phyloP scores from a whole-genome alignment of 495 filamentous ascomycete genomes.

The Rusavskia elegans region DNA sequence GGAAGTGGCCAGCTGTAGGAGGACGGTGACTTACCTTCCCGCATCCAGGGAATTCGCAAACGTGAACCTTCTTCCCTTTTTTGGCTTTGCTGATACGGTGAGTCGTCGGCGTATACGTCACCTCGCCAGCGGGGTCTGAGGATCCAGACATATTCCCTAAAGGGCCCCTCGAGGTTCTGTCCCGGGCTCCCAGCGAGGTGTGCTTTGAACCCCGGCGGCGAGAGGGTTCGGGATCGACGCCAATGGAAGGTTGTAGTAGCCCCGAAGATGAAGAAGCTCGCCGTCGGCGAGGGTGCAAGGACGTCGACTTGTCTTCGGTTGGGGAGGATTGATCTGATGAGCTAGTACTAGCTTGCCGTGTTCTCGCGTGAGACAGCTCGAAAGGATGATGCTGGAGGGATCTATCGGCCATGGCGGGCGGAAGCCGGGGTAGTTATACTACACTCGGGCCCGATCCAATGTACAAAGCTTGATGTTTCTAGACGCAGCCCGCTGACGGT shows the following conservation, averaged over 20 bases:
- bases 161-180: not conserved
- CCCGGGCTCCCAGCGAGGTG: not conserved
- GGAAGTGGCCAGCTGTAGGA: not conserved
- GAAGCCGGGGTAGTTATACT: not conserved
- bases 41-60: constrained; percentile 46
- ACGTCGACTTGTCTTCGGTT: not conserved
- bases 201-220: not conserved
- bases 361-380: not conserved
- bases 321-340: not conserved
- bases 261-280: not conserved
- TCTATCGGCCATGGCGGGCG: constrained; percentile 1
- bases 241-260: not conserved
- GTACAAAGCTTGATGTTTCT: not conserved
- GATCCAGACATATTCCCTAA: constrained; percentile 1
- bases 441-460: not conserved
- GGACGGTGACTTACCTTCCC: constrained; percentile 36
- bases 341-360: constrained; percentile 1
- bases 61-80: constrained; percentile 68
- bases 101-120: constrained; percentile 52
- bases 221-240: not conserved
- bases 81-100: constrained; percentile 67
- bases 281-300: not conserved
- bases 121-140: constrained; percentile 8
- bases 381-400: not conserved
- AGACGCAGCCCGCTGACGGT: not conserved